phyloP scores from a whole-genome alignment of 108 stramenopile genomes.

The Conticribra weissflogii region DNA sequence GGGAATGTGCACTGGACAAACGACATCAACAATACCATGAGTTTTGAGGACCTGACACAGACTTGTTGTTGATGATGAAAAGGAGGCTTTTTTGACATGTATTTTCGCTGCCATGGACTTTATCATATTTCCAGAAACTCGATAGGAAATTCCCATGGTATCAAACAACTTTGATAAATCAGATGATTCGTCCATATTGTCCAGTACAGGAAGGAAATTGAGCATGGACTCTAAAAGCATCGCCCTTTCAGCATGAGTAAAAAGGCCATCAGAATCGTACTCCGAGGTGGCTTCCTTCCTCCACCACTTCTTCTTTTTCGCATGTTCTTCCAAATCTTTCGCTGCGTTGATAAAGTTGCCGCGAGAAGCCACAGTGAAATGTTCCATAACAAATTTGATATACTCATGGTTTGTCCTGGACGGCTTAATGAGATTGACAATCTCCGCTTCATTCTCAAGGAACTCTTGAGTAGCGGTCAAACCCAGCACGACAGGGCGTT shows the following conservation, averaged over 20 bases:
- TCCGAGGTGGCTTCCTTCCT: constrained; percentile 12
- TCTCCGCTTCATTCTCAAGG: constrained; percentile 62
- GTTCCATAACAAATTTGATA: constrained; percentile 51
- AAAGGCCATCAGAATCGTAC: constrained; percentile 50
- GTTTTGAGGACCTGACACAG: constrained; percentile 27
- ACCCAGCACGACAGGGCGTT: constrained; percentile 16
- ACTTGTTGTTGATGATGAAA: constrained; percentile 1
- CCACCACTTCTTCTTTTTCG: constrained; percentile 8
- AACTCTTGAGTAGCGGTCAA: constrained; percentile 54
- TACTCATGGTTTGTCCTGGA: constrained; percentile 30
- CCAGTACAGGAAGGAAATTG: constrained; percentile 40
- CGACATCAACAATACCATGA: constrained; percentile 51
- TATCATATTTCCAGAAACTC: neutral
- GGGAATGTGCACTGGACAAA: constrained; percentile 54
- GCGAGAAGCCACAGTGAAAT: constrained; percentile 46
- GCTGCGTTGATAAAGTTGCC: constrained; percentile 30
- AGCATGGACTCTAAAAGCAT: constrained; percentile 49
- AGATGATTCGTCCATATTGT: constrained; percentile 16
- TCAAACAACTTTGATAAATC: constrained; percentile 32
- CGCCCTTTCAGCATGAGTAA: constrained; percentile 49
- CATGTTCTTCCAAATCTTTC: constrained; percentile 16
- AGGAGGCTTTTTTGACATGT: neutral
- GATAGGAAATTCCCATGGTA: constrained; percentile 9
- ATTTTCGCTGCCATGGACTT: neutral
- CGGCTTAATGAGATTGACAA: constrained; percentile 48